Conservation (phyloP, 306 rosid species). For the Prunus kanzakura region DNA sequence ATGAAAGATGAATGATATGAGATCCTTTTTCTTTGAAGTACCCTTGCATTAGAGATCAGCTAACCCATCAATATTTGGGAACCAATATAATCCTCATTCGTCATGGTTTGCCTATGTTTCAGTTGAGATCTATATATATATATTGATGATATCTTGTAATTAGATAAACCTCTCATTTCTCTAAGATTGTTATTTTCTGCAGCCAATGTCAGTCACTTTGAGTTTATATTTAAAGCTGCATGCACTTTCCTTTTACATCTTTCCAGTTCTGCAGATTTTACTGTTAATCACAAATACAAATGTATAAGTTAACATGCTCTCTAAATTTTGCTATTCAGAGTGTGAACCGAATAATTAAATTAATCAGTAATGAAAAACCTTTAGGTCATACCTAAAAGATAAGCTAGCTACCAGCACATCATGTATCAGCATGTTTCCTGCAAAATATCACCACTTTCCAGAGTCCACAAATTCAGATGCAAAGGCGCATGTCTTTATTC, state of each 20-base stretch:
- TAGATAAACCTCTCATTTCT: constrained; percentile 41
- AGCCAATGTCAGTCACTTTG: constrained; percentile 35
- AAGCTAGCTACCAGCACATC: neutral
- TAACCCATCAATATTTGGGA: constrained; percentile 47
- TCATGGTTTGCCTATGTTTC: constrained; percentile 53
- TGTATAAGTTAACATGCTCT: no score
- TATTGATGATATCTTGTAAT: constrained; percentile 28
- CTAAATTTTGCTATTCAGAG: neutral
- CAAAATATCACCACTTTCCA: constrained; percentile 2
- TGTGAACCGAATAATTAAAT: neutral
- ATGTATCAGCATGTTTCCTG: neutral
- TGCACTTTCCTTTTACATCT: constrained; percentile 8
- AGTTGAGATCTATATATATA: constrained; percentile 35
- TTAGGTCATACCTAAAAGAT: neutral
- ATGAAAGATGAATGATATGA: constrained; percentile 26
- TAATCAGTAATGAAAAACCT: neutral
- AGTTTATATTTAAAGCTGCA: constrained; percentile 11
- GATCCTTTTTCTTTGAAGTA: constrained; percentile 22
- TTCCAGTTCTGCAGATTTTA: neutral
- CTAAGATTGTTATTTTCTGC: constrained; percentile 31
- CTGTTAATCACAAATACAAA: neutral
- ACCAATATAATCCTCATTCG: constrained; percentile 1
- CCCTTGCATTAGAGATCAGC: constrained; percentile 34
- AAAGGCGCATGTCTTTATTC: constrained; percentile 18
- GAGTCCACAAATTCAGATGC: constrained; percentile 19